Conservation (phyloP, 352 stramenopile species). For the Globisporangium emineosum region DNA sequence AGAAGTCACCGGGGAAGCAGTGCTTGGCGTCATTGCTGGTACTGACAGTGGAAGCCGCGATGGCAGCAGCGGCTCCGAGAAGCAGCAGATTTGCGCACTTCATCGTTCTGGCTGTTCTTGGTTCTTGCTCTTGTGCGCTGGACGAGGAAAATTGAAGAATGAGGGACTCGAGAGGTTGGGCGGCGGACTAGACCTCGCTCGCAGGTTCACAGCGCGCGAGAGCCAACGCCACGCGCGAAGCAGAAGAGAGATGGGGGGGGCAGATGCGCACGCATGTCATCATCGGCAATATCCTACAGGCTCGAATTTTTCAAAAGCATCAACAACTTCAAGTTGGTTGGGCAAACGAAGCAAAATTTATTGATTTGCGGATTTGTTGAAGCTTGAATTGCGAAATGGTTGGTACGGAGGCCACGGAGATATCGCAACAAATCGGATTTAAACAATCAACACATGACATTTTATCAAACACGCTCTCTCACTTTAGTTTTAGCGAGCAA, state of each 20-base stretch:
- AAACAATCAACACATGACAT: neutral
- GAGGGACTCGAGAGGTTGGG: neutral
- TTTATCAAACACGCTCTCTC: too few relatives aligned
- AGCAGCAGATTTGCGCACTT: neutral
- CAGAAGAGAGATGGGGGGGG: too few relatives aligned
- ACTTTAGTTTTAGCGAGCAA: too few relatives aligned
- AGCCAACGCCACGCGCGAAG: too few relatives aligned
- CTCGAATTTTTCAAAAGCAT: too few relatives aligned
- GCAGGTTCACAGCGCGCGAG: too few relatives aligned
- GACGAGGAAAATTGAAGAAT: neutral
- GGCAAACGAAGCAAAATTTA: too few relatives aligned
- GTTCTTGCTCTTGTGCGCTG: neutral
- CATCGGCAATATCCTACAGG: too few relatives aligned
- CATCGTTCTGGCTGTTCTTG: neutral
- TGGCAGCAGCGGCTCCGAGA: neutral
- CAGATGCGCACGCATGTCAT: too few relatives aligned
- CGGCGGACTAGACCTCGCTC: too few relatives aligned
- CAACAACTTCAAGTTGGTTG: too few relatives aligned
- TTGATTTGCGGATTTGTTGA: too few relatives aligned
- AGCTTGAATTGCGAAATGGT: neutral
- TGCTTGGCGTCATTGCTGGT: conserved; percentile 12
- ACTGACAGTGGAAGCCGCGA: neutral
- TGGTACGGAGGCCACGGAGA: neutral
- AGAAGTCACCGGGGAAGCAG: conserved; percentile 70
- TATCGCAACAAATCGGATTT: neutral